Base-by-base conservation (phyloP, 2,329 filamentous ascomycete genomes). In the Chaetomiaceae sp. region DNA sequence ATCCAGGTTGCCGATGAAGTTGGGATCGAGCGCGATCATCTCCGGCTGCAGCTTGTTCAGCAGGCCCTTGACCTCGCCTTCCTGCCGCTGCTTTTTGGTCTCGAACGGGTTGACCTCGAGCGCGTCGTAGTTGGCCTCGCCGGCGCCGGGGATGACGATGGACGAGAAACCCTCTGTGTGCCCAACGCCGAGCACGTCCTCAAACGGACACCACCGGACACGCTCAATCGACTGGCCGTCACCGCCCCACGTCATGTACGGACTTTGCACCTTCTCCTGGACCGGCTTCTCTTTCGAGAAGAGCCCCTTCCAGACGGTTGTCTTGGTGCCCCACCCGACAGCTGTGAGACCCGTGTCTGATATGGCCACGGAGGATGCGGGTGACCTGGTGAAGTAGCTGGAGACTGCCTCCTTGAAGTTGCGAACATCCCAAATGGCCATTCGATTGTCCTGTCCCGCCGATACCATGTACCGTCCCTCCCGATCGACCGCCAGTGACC, bases 381-480 rank as follows among this genome's bases (percentile, higher is more conserved):
- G 93, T 48, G 87, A 81, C 32, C 83, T 79, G 29, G 89, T 87
- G 53, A 83, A 88, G 69, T 97, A 97, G 56, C 77, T 88, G 68
- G 93, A 87, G 20, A 98, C 84, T 3, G 52, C 49, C 61, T 95
- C 88, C 58, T 86, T 88, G 72, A 94, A 93, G 78, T 88, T 95
- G 35, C 91, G 81, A 52, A 97, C 84, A 63, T 97, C 91, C 89
- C 91, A 96, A 11, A 95, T 83, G n/a, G 86, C 82, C 86, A 95
- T 94, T 62, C 86, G 88, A 55, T 82, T 75, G 63, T 96, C 91
- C 62, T 95, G 88, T 1, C 90, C 91, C 0, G 88, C 84, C 3
- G 89, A 88, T 10, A 95, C 88, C 91, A 97, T 96, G 69, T 96
- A 98, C 47, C 86, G 81, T 18, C 93, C 93, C 63, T 91, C 86